These are phyloP conservation scores for Mucor irregularis DNA, from an alignment of 371 early-diverging fungal species.

Conservation along the genomic window DNA sequence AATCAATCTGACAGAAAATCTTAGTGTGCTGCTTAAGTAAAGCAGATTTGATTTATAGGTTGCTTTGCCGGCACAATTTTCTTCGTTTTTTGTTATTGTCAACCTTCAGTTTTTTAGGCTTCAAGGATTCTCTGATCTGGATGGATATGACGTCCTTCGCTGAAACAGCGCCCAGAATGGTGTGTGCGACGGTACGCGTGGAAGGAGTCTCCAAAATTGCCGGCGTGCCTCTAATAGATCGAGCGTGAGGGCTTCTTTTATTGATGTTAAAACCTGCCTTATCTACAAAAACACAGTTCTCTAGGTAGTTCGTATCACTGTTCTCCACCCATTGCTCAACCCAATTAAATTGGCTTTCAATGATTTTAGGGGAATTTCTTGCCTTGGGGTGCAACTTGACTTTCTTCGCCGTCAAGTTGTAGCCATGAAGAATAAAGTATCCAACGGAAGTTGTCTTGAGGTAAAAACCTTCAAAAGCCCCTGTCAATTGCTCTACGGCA, in stretches of 20 bases:
- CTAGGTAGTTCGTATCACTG: slow-evolving; percentile 9
- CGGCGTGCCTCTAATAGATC: slow-evolving; percentile 13
- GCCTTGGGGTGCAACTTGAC: not conserved
- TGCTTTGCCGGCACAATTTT: too few species aligned
- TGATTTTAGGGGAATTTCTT: not conserved
- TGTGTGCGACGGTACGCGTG: not conserved
- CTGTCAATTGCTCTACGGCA: slow-evolving; percentile 1
- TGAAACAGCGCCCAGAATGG: slow-evolving; percentile 9
- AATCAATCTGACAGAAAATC: too few species aligned
- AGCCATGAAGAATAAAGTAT: not conserved
- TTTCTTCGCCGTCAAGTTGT: slow-evolving; percentile 2
- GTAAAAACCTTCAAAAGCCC: not conserved
- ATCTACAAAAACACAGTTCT: slow-evolving; percentile 16
- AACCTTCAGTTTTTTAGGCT: slow-evolving; percentile 2
- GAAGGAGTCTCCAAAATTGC: slow-evolving; percentile 7
- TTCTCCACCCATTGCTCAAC: too few species aligned
- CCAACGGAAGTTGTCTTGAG: not conserved
- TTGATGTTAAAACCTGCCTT: slow-evolving; percentile 13
- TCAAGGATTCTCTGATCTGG: not conserved
- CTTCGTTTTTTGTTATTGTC: too few species aligned
- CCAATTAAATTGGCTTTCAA: not conserved
- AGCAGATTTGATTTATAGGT: too few species aligned
- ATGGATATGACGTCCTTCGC: slow-evolving; percentile 2
- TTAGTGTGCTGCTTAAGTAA: too few species aligned
- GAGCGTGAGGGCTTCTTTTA: slow-evolving; percentile 6